A percentile compares a stretch with the other conserved stretches of the same genome.
Evolutionary conservation across 371 early-diverging fungal species (phyloP).

Genomic region (Mortierella polycephala): DNA sequence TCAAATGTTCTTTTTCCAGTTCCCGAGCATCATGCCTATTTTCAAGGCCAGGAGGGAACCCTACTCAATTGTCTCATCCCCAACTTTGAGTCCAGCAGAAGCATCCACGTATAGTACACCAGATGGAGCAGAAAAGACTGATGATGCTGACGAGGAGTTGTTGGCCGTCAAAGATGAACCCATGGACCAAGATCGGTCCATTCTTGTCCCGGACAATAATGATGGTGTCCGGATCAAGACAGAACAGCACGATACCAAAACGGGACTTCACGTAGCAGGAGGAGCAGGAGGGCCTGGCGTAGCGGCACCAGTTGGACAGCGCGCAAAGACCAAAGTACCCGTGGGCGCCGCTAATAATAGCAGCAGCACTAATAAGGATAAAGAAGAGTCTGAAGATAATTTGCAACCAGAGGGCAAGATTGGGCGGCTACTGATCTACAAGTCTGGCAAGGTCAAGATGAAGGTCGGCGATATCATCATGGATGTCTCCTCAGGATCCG

Average conservation of each 20-base stretch:
- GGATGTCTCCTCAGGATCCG: slow-evolving; percentile 69
- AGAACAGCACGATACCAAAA: slow-evolving; percentile 23
- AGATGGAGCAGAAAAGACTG: slow-evolving; percentile 25
- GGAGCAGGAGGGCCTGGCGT: slow-evolving; percentile 3
- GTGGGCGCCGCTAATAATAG: not conserved
- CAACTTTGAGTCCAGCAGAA: slow-evolving; percentile 9
- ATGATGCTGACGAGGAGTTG: slow-evolving; percentile 28
- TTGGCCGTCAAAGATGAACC: slow-evolving; percentile 44
- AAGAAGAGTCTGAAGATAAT: slow-evolving; percentile 46
- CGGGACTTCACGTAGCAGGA: slow-evolving; percentile 11
- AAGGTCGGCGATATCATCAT: slow-evolving; percentile 72
- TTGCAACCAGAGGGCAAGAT: slow-evolving; percentile 66
- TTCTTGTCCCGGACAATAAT: slow-evolving; percentile 22
- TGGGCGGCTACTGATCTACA: slow-evolving; percentile 74
- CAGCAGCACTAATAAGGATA: slow-evolving; percentile 3
- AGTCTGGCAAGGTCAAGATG: slow-evolving; percentile 79
- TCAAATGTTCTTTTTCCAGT: slow-evolving; percentile 52
- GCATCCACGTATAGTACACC: slow-evolving; percentile 27
- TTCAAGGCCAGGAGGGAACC: slow-evolving; percentile 43
- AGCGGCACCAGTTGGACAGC: slow-evolving; percentile 45
- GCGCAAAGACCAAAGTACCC: slow-evolving; percentile 31
- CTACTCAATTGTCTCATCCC: slow-evolving; percentile 17
- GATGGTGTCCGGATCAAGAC: slow-evolving; percentile 17
- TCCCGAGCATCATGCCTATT: slow-evolving; percentile 49
- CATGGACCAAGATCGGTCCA: slow-evolving; percentile 43